These are phyloP conservation scores for Penicillium sp. DNA, from an alignment of 2,329 filamentous ascomycete species.

Conservation along the genomic window DNA sequence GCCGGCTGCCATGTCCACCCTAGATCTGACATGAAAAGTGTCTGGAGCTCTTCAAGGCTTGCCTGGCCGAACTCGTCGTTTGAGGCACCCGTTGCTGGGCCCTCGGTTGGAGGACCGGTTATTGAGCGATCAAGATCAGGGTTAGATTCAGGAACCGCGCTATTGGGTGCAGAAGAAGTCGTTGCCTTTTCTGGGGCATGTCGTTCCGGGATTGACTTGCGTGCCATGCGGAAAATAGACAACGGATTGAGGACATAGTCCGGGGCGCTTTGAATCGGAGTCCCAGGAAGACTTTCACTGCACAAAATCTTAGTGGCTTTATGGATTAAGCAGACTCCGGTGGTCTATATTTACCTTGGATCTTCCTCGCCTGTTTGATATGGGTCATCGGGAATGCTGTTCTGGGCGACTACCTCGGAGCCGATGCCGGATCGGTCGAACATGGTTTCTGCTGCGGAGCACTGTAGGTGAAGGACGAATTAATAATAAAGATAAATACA, in stretches of 20 bases:
- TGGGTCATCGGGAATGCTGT: conserved; percentile 23
- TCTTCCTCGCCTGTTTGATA: conserved; percentile 19
- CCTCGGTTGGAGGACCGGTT: neutral
- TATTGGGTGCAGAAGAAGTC: conserved; percentile 16
- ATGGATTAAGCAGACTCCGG: neutral
- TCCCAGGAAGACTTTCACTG: conserved; percentile 13
- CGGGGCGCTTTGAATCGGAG: conserved; percentile 21
- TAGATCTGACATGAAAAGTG: conserved; percentile 25
- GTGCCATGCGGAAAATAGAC: conserved; percentile 27
- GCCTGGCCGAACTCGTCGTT: conserved; percentile 7
- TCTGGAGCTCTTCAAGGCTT: conserved; percentile 21
- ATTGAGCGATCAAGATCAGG: conserved; percentile 1
- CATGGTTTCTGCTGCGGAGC: conserved; percentile 23
- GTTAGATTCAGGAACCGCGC: conserved; percentile 6
- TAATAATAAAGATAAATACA: neutral
- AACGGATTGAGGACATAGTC: conserved; percentile 29
- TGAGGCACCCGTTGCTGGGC: neutral
- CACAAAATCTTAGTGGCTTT: neutral
- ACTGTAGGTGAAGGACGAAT: neutral
- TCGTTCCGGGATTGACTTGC: conserved; percentile 25
- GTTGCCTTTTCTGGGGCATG: conserved; percentile 23
- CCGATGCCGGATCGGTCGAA: conserved; percentile 22
- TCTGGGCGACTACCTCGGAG: conserved; percentile 16
- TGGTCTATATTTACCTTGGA: conserved; percentile 1
- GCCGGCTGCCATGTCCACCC: conserved; percentile 26